These are phyloP conservation scores for Fusarium sublunatum DNA, from an alignment of 2,329 filamentous ascomycete genomes.

Conservation along the genomic window DNA sequence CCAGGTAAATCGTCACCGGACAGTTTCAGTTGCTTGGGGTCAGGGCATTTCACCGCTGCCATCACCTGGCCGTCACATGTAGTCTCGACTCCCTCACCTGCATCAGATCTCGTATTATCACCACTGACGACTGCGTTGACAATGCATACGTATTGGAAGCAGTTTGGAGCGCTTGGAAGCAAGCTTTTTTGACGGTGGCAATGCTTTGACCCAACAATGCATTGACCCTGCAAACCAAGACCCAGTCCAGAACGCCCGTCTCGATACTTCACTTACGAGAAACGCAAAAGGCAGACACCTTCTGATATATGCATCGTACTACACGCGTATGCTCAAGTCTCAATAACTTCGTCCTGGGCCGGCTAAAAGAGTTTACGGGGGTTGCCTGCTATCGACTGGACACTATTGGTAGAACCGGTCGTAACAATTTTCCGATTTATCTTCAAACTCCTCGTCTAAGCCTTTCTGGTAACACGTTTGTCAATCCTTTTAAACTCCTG, in stretches of 20 bases:
- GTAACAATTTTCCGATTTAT: background rate
- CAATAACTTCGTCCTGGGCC: background rate
- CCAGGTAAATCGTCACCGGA: conserved; percentile 9
- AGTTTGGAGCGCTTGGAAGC: conserved; percentile 1
- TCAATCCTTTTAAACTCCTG: conserved; percentile 9
- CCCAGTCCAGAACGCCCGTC: background rate
- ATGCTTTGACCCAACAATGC: background rate
- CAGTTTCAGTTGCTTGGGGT: conserved; percentile 6
- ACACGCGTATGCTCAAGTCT: background rate
- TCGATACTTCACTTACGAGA: conserved; percentile 1
- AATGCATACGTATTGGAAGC: conserved; percentile 1
- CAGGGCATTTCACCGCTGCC: background rate
- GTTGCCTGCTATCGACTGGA: background rate
- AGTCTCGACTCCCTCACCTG: conserved; percentile 8
- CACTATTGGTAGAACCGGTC: background rate
- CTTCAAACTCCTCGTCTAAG: conserved; percentile 1
- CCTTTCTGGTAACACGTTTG: conserved; percentile 5
- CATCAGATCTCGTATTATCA: conserved; percentile 7
- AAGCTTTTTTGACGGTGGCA: background rate
- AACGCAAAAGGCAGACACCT: background rate
- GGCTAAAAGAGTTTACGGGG: background rate
- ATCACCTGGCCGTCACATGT: background rate
- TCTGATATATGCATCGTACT: conserved; percentile 1
- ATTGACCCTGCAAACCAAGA: background rate
- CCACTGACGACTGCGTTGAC: background rate